phyloP scores from a whole-genome alignment of 306 rosid genomes.

The Carpinus fangiana region DNA sequence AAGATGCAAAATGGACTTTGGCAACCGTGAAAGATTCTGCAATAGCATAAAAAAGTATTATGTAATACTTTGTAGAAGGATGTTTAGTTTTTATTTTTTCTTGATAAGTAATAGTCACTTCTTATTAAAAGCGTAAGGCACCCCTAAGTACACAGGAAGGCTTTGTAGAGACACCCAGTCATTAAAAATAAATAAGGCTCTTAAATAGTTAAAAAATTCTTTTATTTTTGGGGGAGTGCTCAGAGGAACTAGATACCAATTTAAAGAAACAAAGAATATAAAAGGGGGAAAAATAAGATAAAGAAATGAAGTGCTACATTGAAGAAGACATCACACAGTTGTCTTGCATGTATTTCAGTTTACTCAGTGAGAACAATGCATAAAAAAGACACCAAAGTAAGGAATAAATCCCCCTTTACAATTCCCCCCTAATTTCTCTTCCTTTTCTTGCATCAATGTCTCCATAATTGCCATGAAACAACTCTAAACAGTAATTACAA shows the following conservation, averaged over 20 bases:
- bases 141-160: too few species aligned
- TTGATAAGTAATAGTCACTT: too few species aligned
- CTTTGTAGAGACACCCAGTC: background rate
- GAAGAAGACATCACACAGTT: background rate
- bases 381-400: background rate
- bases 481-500: background rate
- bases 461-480: background rate
- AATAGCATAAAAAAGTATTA: constrained; percentile 22
- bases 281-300: background rate
- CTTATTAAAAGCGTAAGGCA: too few species aligned
- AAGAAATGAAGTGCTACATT: background rate
- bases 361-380: background rate
- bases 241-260: background rate
- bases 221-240: background rate
- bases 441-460: background rate
- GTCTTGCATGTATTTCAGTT: background rate
- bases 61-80: constrained; percentile 24
- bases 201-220: background rate
- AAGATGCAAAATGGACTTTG: constrained; percentile 82
- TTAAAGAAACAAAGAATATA: background rate
- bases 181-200: background rate
- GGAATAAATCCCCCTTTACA: background rate
- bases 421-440: background rate
- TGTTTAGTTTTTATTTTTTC: background rate
- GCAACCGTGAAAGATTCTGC: constrained; percentile 79